A percentile compares a stretch with the other conserved stretches of the same genome.
Conservation (phyloP, 768 basidiomycete species). For the Naganishia kalamii region DNA sequence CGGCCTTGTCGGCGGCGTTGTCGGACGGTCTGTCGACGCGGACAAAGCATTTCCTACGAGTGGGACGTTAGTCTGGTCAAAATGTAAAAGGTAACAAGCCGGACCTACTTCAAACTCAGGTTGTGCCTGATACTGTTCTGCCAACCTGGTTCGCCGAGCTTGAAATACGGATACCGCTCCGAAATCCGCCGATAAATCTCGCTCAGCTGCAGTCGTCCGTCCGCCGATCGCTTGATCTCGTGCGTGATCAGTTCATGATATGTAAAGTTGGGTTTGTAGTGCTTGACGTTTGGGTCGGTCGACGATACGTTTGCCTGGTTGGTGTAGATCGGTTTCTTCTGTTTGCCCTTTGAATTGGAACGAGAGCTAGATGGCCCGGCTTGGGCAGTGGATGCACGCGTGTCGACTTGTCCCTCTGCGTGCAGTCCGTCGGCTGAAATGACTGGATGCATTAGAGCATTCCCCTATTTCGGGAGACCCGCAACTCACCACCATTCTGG, state of each 20-base stretch:
- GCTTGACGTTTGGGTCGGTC: conserved; percentile 20
- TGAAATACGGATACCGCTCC: conserved; percentile 27
- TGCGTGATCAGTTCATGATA: conserved; percentile 28
- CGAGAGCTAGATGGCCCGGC: conserved; percentile 17
- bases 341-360: conserved; percentile 17
- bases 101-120: conserved; percentile 40
- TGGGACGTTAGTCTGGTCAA: background rate
- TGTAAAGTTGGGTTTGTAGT: conserved; percentile 28
- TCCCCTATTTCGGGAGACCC: background rate
- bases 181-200: conserved; percentile 25
- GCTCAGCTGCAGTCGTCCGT: conserved; percentile 24
- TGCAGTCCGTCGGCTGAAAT: background rate
- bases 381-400: background rate
- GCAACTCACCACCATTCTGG: background rate
- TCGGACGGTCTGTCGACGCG: conserved; percentile 34
- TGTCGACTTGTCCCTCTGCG: background rate
- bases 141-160: conserved; percentile 36
- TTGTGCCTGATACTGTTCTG: conserved; percentile 48
- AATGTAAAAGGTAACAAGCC: background rate
- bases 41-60: conserved; percentile 25
- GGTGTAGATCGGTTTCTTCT: conserved; percentile 23
- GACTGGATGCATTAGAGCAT: background rate
- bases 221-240: conserved; percentile 24
- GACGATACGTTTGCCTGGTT: conserved; percentile 16
- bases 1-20: conserved; percentile 35